Percentiles rank a stretch among this genome's conserved stretches.
phyloP scores from a whole-genome alignment of 495 filamentous ascomycete genomes.

The Penicillium robsamsonii region DNA sequence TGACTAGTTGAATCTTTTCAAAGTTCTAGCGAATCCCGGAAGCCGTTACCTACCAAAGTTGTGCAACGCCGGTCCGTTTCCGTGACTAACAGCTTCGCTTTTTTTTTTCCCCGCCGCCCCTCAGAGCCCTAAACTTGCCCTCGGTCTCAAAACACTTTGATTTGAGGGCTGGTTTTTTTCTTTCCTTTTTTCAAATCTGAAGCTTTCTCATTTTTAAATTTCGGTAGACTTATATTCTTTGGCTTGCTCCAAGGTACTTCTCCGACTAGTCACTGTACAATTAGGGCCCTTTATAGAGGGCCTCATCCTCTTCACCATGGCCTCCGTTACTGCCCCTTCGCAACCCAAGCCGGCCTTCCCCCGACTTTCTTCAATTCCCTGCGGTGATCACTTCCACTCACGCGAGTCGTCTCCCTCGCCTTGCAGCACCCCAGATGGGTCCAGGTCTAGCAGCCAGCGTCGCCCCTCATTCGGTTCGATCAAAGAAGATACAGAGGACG shows the following conservation, averaged over 20 bases:
- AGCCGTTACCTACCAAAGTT: constrained; percentile 6
- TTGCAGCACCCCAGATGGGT: constrained; percentile 41
- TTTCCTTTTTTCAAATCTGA: constrained; percentile 30
- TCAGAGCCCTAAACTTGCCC: constrained; percentile 18
- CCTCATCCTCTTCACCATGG: constrained; percentile 34
- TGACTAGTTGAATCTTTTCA: too few relatives aligned
- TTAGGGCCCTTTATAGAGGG: constrained; percentile 40
- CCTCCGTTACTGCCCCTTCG: constrained; percentile 27
- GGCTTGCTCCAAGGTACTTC: constrained; percentile 19
- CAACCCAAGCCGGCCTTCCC: constrained; percentile 28
- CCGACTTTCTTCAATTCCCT: constrained; percentile 22
- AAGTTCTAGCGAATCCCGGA: background rate
- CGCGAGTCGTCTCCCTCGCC: constrained; percentile 38
- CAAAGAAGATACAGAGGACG: constrained; percentile 45
- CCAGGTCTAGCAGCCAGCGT: constrained; percentile 42
- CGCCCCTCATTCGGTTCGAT: constrained; percentile 47
- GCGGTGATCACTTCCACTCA: constrained; percentile 32
- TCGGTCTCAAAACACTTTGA: constrained; percentile 3
- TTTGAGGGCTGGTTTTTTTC: constrained; percentile 24
- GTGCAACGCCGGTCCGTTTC: constrained; percentile 35
- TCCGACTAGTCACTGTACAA: constrained; percentile 20
- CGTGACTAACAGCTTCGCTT: constrained; percentile 49
- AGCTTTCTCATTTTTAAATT: constrained; percentile 25
- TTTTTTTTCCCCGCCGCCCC: constrained; percentile 10
- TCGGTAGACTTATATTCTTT: constrained; percentile 24